These are phyloP conservation scores for Pezicula carpinea DNA, from an alignment of 2,329 filamentous ascomycete species.

Conservation along the genomic window DNA sequence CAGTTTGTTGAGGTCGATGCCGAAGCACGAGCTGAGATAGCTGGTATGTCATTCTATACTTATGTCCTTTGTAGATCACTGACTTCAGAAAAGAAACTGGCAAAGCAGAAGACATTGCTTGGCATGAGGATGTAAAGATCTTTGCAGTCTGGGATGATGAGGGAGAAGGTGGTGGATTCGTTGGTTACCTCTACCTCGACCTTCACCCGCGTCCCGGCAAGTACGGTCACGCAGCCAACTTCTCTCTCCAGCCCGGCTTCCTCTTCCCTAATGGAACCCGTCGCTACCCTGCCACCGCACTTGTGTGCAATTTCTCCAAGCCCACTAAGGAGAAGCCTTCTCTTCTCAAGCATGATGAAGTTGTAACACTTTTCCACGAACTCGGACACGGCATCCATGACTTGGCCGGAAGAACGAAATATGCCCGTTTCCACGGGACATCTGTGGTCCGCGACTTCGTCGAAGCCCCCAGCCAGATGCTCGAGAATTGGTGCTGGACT, in stretches of 20 bases:
- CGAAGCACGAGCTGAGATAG: conserved; percentile 49
- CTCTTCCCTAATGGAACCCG: conserved; percentile 62
- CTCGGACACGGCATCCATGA: conserved; percentile 69
- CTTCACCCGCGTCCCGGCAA: conserved; percentile 77
- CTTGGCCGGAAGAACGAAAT: conserved; percentile 56
- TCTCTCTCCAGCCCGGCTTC: conserved; percentile 73
- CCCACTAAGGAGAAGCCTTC: conserved; percentile 71
- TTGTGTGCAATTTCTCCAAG: conserved; percentile 85
- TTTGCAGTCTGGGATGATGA: conserved; percentile 81
- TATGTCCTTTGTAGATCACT: not conserved
- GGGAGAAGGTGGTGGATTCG: conserved; percentile 64
- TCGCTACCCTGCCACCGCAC: conserved; percentile 70
- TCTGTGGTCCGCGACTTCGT: conserved; percentile 64
- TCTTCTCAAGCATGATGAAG: conserved; percentile 77
- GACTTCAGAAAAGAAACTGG: conserved; percentile 21
- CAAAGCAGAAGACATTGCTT: conserved; percentile 48
- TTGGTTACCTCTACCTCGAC: conserved; percentile 80
- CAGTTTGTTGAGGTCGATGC: conserved; percentile 69
- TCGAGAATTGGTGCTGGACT: conserved; percentile 74
- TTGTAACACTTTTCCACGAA: conserved; percentile 79
- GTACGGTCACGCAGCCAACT: conserved; percentile 82
- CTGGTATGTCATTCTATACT: conserved; percentile 11
- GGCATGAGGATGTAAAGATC: conserved; percentile 79
- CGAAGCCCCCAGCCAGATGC: conserved; percentile 68
- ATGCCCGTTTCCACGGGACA: conserved; percentile 64